Base-by-base conservation (phyloP, 257 asterid species). In the Gynochthodes officinalis region DNA sequence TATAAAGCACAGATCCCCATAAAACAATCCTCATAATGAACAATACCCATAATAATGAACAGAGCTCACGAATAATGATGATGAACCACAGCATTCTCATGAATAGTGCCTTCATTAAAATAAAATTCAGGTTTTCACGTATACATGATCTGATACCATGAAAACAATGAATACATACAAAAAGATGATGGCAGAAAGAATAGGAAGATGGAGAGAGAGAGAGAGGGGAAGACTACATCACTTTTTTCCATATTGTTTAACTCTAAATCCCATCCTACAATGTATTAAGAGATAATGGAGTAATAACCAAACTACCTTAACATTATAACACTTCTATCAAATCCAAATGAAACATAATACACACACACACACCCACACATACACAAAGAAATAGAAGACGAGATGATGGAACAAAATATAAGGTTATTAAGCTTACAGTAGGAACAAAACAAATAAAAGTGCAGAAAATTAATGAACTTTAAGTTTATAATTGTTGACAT, bases 401-500 rank as follows among this genome's bases (percentile, higher is more conserved):
- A 50, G 60, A 15, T 53, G 60, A 30, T 23, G 30, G 60, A 53
- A 23, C n/a, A 9, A 53, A 13, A 50, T 50, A 18, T 15, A 53
- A 53, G 60, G 13, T 53, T 23, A 23, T 0, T 8, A 53, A 53
- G 60, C 21, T 53, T 25, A 1, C 1, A 19, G 0, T 6, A 19
- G 13, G 19, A 18, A 15, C 2, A 16, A 32, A 32, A 49, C n/a
- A 30, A 60, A 30, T 16, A 4, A 19, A 39, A 67, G 1, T 30
- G 46, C n/a, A 32, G 32, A 49, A 67, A 30, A 13, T 21, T 4
- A 2, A 67, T 9, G 32, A 28, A 3, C 7, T 42, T 11, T 6
- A 55, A 28, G 49, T 27, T 35, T 23, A 73, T 23, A 39, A 64
- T 27, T 64, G 32, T 70, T 79, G 66, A 77, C 87, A 81, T 82